These are phyloP conservation scores for Claviceps sp. DNA, from an alignment of 2,329 filamentous ascomycete species.

Conservation along the genomic window DNA sequence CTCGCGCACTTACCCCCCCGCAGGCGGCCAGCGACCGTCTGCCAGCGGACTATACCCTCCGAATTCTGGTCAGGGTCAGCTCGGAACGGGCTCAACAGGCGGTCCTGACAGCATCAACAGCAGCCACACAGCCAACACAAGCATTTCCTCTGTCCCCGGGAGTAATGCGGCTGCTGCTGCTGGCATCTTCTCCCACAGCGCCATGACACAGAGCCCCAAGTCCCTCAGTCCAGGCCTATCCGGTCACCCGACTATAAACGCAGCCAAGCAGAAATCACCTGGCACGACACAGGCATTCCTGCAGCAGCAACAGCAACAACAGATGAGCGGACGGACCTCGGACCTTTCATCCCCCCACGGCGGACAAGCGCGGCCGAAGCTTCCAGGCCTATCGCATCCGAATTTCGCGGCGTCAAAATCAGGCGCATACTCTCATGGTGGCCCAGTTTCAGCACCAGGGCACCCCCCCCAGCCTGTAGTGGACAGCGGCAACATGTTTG, in stretches of 20 bases:
- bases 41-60: constrained; percentile 49
- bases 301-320: constrained; percentile 39
- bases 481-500: constrained; percentile 55
- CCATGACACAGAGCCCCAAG: constrained; percentile 78
- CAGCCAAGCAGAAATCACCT: constrained; percentile 49
- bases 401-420: constrained; percentile 20
- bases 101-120: constrained; percentile 27
- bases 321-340: constrained; percentile 36
- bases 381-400: constrained; percentile 23
- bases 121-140: constrained; percentile 34
- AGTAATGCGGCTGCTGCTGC: constrained; percentile 33
- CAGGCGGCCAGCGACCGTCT: constrained; percentile 35
- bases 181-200: constrained; percentile 56
- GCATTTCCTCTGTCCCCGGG: constrained; percentile 34
- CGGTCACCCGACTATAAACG: constrained; percentile 36
- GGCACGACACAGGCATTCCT: constrained; percentile 51
- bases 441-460: constrained; percentile 24
- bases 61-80: constrained; percentile 39
- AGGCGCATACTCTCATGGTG: constrained; percentile 17
- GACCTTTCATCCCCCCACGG: constrained; percentile 42
- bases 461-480: constrained; percentile 35
- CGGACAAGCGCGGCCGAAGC: constrained; percentile 25
- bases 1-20: constrained; percentile 67
- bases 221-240: constrained; percentile 56
- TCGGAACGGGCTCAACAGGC: constrained; percentile 38